Evolutionary conservation across 1,284 basidiomycete species (phyloP), one percentile per base, ranked within the genome.

Genomic region (Pseudozyma sp.): DNA sequence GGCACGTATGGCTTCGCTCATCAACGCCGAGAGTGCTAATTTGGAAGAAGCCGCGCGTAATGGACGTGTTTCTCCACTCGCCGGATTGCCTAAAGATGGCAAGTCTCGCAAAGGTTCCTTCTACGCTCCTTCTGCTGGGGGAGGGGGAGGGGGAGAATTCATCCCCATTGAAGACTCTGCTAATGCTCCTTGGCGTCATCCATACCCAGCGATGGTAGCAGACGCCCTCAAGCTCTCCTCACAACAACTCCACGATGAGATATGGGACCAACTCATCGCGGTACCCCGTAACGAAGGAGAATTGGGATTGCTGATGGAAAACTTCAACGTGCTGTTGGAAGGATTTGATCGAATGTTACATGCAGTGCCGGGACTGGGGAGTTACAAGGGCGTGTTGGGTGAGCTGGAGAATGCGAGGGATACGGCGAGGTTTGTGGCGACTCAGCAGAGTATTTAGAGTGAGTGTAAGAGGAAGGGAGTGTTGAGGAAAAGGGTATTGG

Each of bases 151-250:
- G 5, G 47, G 49, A 14, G 52, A 59, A 19, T 60, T 52, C 38
- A 70, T 55, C 4, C 72, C 67, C 0, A 70, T 76, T 49, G 73
- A 76, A 44, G 73, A 71, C 12, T 65, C 61, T 1, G 61, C 61
- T 11, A 62, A 67, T 16, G 73, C 73, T 2, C 74, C 74, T 12
- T 76, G 74, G 74, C 34, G 70, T 0, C 74, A 76, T 39, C 74
- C 74, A 0, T 76, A 76, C 44, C 74, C 74, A 5, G 59, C 67
- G 3, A 69, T 76, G 59, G 65, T 70, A 3, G 74, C 74, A 3
- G 74, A 76, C 25, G 56, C 57, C 4, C 38, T 76, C 18, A 69
- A 70, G 40, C 39, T 76, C 1, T 59, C 55, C 40, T 19, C 25
- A 1, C 70, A 72, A 16, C 65, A 72, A 36, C 42, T 76, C 13